Conservation (phyloP, 306 rosid species). For the Fragaria nilgerrensis region DNA sequence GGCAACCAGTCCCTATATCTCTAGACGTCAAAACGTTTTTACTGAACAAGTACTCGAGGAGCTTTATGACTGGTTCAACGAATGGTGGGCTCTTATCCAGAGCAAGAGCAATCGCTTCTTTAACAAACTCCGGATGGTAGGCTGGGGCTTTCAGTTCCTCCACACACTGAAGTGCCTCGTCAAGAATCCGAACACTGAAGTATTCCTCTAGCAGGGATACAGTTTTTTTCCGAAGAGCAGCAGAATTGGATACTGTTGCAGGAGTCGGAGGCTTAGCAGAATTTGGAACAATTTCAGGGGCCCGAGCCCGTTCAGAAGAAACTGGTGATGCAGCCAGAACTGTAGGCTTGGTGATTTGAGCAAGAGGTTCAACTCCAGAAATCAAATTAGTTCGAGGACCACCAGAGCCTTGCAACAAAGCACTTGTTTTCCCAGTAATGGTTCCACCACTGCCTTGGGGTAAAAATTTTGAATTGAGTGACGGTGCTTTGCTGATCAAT, state of each 20-base stretch:
- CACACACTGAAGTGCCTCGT: conserved; percentile 47
- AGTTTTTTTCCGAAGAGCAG: conserved; percentile 31
- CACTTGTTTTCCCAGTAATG: conserved; percentile 41
- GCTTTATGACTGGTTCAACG: conserved; percentile 33
- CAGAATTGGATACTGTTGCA: conserved; percentile 11
- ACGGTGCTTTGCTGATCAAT: conserved; percentile 24
- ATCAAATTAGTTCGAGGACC: conserved; percentile 14
- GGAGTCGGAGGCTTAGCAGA: conserved; percentile 29
- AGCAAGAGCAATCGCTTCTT: conserved; percentile 32
- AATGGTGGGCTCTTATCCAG: conserved; percentile 41
- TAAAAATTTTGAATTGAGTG: conserved; percentile 34
- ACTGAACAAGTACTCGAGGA: conserved; percentile 28
- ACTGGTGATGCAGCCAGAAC: conserved; percentile 8
- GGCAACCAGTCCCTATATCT: conserved; percentile 39
- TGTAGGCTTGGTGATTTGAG: conserved; percentile 20
- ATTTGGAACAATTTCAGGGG: conserved; percentile 9
- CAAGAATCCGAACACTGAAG: conserved; percentile 37
- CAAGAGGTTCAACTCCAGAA: conserved; percentile 12
- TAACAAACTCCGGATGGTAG: conserved; percentile 36
- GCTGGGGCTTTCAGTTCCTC: conserved; percentile 40
- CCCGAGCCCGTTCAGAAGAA: conserved; percentile 17
- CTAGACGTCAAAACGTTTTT: conserved; percentile 25
- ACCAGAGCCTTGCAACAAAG: conserved; percentile 32
- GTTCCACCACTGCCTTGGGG: conserved; percentile 42
- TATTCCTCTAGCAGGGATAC: conserved; percentile 42